These are phyloP conservation scores for Leucocoprinus sp. DNA, from an alignment of 768 basidiomycete species.

Conservation along the genomic window DNA sequence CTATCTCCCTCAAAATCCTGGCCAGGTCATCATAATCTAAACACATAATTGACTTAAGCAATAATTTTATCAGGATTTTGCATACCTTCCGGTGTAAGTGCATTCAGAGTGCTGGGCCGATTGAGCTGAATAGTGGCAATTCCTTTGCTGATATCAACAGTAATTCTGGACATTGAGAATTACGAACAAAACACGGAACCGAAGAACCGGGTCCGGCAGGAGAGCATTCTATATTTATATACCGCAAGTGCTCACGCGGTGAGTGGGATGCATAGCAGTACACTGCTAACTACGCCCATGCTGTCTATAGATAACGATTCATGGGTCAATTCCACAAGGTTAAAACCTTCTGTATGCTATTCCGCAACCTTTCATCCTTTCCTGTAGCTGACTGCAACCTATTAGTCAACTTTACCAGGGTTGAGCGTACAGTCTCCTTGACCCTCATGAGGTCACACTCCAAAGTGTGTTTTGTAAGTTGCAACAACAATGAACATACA, in stretches of 20 bases:
- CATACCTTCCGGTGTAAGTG: constrained; percentile 45
- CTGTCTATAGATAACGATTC: neutral
- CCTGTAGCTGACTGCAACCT: constrained; percentile 23
- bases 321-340: constrained; percentile 31
- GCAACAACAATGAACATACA: constrained; percentile 62
- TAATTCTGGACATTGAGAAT: constrained; percentile 20
- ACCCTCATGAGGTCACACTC: constrained; percentile 40
- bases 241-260: too few relatives aligned
- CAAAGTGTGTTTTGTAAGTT: constrained; percentile 46
- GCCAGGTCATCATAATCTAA: constrained; percentile 60
- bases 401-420: constrained; percentile 43
- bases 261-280: too few relatives aligned
- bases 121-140: constrained; percentile 68
- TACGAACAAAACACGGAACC: too few relatives aligned
- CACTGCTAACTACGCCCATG: too few relatives aligned
- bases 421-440: constrained; percentile 41
- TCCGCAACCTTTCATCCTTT: constrained; percentile 35
- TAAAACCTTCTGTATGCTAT: constrained; percentile 30
- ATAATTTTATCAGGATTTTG: neutral
- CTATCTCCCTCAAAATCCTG: constrained; percentile 46
- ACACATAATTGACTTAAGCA: neutral
- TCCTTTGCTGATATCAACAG: constrained; percentile 39
- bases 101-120: constrained; percentile 51
- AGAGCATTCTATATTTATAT: too few relatives aligned
- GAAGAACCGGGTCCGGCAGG: too few relatives aligned